Evolutionary conservation across 768 basidiomycete species (phyloP), one percentile per base, ranked within the genome.

Genomic region (Kwoniella shandongensis): DNA sequence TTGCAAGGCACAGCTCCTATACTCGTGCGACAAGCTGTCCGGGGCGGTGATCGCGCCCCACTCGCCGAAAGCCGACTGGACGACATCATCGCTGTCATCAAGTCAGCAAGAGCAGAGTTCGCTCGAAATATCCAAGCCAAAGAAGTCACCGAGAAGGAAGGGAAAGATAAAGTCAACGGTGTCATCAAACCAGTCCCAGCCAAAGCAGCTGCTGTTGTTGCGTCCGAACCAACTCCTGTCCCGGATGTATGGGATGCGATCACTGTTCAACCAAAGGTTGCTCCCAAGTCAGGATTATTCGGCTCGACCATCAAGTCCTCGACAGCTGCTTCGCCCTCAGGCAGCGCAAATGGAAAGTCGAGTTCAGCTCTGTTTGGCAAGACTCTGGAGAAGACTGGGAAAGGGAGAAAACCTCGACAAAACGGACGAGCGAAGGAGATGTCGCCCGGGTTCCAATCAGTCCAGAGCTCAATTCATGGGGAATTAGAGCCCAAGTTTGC

Each of bases 131-230:
- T 20, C 29, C 41, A 44, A 45, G 46, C 44, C 12, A 40, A 40
- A 11, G 25, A 57, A 45, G 30, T 22, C 22, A 18, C 26, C 20
- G 44, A 35, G 36, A 32, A 45, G n/a, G 13, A 25, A 26, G 26
- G 13, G 15, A 17, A 45, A 42, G 23, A n/a, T 20, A 10, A 48
- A 36, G 20, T 35, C 53, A 4, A 25, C 27, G 3, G 23, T 25
- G 8, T 36, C 27, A 22, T n/a, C 51, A 29, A 26, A 27, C 26
- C 23, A 10, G 18, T 18, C 25, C 27, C 27, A 39, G 23, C 7
- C 32, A 44, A 23, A 17, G 29, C 30, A 4, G 44, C n/a, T 71
- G 80, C 81, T 54, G 76, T 90, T 18, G 86, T 84, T 10, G 44
- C 35, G 1, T 23, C 36, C 11, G 40, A 41, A 26, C 22, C 40